Percentiles rank a stretch among this genome's conserved stretches.
Evolutionary conservation across 163 green algal species (phyloP).

Genomic region (Prototheca wickerhamii): DNA sequence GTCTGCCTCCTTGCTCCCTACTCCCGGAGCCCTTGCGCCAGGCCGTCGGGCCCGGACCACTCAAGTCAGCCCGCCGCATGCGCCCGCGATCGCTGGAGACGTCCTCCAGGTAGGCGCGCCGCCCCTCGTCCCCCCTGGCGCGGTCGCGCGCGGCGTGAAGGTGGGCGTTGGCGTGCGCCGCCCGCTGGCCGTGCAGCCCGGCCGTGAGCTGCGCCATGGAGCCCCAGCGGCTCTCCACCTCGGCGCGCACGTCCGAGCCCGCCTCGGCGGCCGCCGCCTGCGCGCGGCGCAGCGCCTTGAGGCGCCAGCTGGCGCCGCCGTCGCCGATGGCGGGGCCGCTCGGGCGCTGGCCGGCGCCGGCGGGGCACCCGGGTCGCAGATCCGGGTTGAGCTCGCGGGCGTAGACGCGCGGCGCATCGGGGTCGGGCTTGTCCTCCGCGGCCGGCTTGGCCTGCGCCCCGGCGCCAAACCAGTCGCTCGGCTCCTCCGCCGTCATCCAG

Average conservation of each 20-base stretch:
- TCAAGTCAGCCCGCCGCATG: not conserved
- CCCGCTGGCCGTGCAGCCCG: slow-evolving; percentile 20
- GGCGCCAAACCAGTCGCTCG: too few species aligned
- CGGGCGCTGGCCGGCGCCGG: slow-evolving; percentile 1
- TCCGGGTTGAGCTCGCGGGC: too few species aligned
- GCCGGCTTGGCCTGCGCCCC: too few species aligned
- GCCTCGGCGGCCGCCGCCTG: slow-evolving; percentile 45
- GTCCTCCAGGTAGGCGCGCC: slow-evolving; percentile 32
- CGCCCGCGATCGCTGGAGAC: slow-evolving; percentile 8
- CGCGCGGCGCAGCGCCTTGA: slow-evolving; percentile 80
- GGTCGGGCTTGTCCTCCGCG: too few species aligned
- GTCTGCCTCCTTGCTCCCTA: too few species aligned
- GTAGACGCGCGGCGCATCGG: too few species aligned
- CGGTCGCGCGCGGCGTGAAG: slow-evolving; percentile 39
- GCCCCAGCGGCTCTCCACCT: slow-evolving; percentile 61
- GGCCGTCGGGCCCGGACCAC: not conserved
- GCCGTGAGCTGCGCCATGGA: slow-evolving; percentile 46
- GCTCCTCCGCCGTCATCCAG: too few species aligned
- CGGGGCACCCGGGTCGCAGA: too few species aligned
- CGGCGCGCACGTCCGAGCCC: slow-evolving; percentile 30
- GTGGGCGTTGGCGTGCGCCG: slow-evolving; percentile 51
- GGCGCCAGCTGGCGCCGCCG: slow-evolving; percentile 73
- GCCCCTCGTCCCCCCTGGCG: slow-evolving; percentile 7
- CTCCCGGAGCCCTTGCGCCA: too few species aligned
- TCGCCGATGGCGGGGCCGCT: slow-evolving; percentile 66